Conservation (phyloP, 148 eudicot species). For the Polygonum maritimum region DNA sequence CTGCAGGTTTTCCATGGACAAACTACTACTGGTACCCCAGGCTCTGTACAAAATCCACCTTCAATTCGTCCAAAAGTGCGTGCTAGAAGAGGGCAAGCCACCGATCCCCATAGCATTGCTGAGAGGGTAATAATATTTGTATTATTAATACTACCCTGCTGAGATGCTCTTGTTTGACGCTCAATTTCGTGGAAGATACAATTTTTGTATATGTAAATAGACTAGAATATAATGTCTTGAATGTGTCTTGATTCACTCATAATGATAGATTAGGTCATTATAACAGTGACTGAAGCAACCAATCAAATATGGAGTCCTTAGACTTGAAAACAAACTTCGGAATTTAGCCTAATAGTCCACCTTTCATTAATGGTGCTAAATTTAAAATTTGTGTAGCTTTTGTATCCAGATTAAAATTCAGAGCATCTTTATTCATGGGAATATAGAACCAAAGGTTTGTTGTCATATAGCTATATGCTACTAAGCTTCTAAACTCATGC, state of each 20-base stretch:
- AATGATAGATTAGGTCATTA: not conserved
- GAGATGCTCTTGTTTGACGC: not conserved
- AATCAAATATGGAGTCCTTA: not conserved
- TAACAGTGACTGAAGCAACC: not conserved
- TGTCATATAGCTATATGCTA: not conserved
- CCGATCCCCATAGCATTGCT: conserved; percentile 13
- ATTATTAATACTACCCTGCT: not conserved
- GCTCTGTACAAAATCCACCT: conserved; percentile 6
- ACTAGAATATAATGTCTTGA: not conserved
- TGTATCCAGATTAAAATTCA: not conserved
- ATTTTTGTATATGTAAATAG: not conserved
- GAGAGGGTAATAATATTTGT: conserved; percentile 8
- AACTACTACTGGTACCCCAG: conserved; percentile 6
- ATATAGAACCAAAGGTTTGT: not conserved
- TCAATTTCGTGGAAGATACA: not conserved
- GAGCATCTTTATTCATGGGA: not conserved
- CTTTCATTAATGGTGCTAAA: not conserved
- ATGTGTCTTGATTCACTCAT: not conserved
- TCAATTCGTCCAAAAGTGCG: conserved; percentile 13
- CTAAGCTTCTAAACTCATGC: not conserved
- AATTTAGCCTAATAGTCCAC: not conserved
- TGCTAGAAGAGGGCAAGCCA: conserved; percentile 12
- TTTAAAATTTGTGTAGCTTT: not conserved
- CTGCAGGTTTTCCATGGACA: conserved; percentile 11
- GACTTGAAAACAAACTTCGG: not conserved